Evolutionary conservation across 768 basidiomycete genomes (phyloP).

Genomic region (Cantharellus anzutake): DNA sequence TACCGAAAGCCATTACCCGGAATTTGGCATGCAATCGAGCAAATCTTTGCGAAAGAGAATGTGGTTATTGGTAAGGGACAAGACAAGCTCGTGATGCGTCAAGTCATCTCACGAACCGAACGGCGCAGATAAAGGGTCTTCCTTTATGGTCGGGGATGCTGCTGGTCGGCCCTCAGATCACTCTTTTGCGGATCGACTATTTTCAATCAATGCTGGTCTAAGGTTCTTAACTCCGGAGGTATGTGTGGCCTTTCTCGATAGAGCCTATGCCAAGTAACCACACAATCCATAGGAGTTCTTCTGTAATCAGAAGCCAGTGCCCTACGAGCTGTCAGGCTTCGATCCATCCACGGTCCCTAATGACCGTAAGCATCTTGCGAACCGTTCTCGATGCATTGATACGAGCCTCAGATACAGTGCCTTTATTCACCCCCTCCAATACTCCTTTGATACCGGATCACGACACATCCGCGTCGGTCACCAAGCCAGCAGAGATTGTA

Average conservation of each 20-base stretch:
- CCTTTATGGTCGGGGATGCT: conserved; percentile 81
- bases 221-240: conserved; percentile 78
- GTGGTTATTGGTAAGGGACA: conserved; percentile 39
- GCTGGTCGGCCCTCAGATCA: conserved; percentile 68
- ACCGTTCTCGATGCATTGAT: conserved; percentile 4
- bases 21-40: conserved; percentile 61
- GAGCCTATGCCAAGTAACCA: neutral
- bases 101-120: neutral
- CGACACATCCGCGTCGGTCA: conserved; percentile 3
- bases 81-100: neutral
- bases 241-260: conserved; percentile 6
- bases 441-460: conserved; percentile 18
- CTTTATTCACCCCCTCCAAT: conserved; percentile 25
- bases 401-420: conserved; percentile 8
- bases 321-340: conserved; percentile 48
- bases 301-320: conserved; percentile 26
- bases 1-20: conserved; percentile 78
- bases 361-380: conserved; percentile 12
- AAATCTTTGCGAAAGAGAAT: conserved; percentile 35
- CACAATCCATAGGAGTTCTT: conserved; percentile 52
- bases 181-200: conserved; percentile 68
- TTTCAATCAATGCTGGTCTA: conserved; percentile 57
- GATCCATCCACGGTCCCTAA: conserved; percentile 30
- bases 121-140: conserved; percentile 34
- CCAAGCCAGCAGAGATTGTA: conserved; percentile 25